Conservation (phyloP, 2,329 filamentous ascomycete species). For the Mycosphaerella sp. region DNA sequence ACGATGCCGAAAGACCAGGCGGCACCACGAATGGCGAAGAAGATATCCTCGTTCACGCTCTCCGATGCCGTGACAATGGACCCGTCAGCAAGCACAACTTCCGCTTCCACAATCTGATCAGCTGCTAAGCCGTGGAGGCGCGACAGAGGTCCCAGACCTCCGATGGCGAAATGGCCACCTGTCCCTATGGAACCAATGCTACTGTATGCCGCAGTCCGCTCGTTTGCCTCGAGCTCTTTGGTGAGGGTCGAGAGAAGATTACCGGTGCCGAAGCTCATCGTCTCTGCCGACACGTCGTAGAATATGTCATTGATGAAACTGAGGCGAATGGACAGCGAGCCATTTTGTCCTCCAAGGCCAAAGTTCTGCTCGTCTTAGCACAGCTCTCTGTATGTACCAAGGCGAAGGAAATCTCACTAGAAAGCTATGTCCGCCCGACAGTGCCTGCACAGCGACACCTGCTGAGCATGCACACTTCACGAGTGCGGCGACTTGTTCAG, state of each 20-base stretch:
- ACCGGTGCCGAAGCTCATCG: slow-evolving; percentile 9
- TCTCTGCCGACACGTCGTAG: slow-evolving; percentile 1
- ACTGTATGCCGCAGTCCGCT: slow-evolving; percentile 5
- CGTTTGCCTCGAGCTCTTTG: background rate
- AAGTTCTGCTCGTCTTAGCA: background rate
- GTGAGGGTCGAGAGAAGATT: slow-evolving; percentile 7
- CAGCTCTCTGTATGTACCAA: background rate
- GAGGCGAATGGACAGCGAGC: slow-evolving; percentile 10
- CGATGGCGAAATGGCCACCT: slow-evolving; percentile 16
- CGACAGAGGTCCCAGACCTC: slow-evolving; percentile 39
- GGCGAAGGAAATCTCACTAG: background rate
- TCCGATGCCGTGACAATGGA: slow-evolving; percentile 35
- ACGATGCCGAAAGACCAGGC: slow-evolving; percentile 25
- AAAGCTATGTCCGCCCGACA: slow-evolving; percentile 15
- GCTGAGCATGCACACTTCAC: slow-evolving; percentile 8
- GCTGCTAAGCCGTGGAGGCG: slow-evolving; percentile 49
- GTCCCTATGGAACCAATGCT: slow-evolving; percentile 10
- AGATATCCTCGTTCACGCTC: slow-evolving; percentile 21
- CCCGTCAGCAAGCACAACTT: slow-evolving; percentile 38
- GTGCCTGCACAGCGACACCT: slow-evolving; percentile 9
- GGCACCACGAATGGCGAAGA: slow-evolving; percentile 26
- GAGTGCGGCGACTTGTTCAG: slow-evolving; percentile 7
- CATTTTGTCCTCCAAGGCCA: slow-evolving; percentile 13
- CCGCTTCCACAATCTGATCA: slow-evolving; percentile 41
- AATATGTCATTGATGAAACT: slow-evolving; percentile 3